These are phyloP conservation scores for Geotrichum australiense DNA, from an alignment of 1,139 yeast species.

Conservation along the genomic window DNA sequence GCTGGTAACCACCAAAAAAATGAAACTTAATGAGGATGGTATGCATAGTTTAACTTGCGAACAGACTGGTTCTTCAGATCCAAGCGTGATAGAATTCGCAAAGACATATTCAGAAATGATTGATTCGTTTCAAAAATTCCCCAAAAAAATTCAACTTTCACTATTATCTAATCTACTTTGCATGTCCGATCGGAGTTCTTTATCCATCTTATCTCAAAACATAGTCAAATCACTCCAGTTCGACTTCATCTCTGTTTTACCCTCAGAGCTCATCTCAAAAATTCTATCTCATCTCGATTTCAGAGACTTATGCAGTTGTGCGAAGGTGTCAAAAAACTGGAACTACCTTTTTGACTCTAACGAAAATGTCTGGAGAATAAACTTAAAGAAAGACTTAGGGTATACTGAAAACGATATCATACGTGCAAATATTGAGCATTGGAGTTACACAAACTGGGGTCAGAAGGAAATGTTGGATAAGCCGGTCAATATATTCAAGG, in stretches of 20 bases:
- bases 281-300: conserved; percentile 65
- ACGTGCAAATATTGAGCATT: conserved; percentile 30
- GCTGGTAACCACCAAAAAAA: no score
- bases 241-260: conserved; percentile 65
- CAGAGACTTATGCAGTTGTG: conserved; percentile 52
- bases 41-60: no score
- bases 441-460: conserved; percentile 35
- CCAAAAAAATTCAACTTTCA: conserved; percentile 2
- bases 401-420: conserved; percentile 26
- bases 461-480: conserved; percentile 10
- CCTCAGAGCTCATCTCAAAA: conserved; percentile 66
- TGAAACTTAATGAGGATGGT: no score
- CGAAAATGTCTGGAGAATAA: conserved; percentile 39
- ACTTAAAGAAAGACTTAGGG: conserved; percentile 28
- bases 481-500: conserved; percentile 39
- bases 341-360: conserved; percentile 50
- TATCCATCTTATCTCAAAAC: conserved; percentile 58
- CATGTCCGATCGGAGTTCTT: conserved; percentile 47
- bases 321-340: conserved; percentile 71
- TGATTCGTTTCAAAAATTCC: not conserved
- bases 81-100: no score
- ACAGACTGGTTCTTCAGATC: no score
- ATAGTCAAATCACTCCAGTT: conserved; percentile 59
- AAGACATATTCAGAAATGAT: not conserved
- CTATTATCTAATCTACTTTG: conserved; percentile 9